Percentiles rank a stretch among this genome's conserved stretches.
phyloP scores from a whole-genome alignment of 352 stramenopile genomes.

The Globisporangium ultimum region DNA sequence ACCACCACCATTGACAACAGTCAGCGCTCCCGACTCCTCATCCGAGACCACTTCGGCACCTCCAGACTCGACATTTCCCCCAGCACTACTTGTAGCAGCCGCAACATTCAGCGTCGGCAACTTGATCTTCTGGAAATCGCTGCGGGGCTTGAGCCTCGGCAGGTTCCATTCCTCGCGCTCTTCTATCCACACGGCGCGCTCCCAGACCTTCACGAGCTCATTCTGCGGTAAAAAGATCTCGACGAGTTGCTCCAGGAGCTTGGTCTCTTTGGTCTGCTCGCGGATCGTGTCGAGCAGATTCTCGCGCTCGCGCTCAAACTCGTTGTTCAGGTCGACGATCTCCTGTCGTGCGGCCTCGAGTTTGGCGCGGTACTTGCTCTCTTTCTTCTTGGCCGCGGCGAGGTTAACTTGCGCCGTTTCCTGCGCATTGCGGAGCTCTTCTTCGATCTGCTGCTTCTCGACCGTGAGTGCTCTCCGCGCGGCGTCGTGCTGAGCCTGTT shows the following conservation, averaged over 20 bases:
- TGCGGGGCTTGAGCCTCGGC: conserved; percentile 70
- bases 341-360: conserved; percentile 77
- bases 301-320: conserved; percentile 85
- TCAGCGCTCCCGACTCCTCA: conserved; percentile 25
- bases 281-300: conserved; percentile 85
- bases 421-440: conserved; percentile 68
- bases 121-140: conserved; percentile 81
- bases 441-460: conserved; percentile 75
- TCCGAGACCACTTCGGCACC: conserved; percentile 59
- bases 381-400: conserved; percentile 54
- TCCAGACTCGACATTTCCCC: conserved; percentile 32
- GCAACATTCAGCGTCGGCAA: conserved; percentile 40
- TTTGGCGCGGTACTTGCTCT: conserved; percentile 64
- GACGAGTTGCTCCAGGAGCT: conserved; percentile 86
- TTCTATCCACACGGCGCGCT: conserved; percentile 80
- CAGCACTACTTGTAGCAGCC: background rate
- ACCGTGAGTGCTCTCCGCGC: conserved; percentile 48
- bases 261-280: conserved; percentile 87
- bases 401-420: conserved; percentile 59
- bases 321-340: conserved; percentile 76
- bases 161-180: conserved; percentile 77
- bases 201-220: conserved; percentile 87
- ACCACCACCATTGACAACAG: conserved; percentile 17
- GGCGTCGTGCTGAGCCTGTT: conserved; percentile 60
- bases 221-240: conserved; percentile 82